Conservation (phyloP, 1,284 basidiomycete genomes). For the Ustilago tritici region DNA sequence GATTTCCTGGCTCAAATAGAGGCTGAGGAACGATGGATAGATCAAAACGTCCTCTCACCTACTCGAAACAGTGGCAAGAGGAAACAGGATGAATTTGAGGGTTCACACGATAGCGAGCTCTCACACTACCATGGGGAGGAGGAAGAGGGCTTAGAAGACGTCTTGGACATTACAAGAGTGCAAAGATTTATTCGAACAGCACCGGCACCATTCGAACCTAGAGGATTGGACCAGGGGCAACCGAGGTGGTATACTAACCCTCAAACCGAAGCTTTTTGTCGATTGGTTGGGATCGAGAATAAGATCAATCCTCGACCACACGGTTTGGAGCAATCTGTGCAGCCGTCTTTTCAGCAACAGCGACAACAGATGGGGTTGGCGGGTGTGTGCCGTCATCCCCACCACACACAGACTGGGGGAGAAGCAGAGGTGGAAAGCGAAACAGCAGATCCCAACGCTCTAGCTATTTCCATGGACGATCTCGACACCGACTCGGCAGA, state of each 20-base stretch:
- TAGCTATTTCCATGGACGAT: slow-evolving; percentile 42
- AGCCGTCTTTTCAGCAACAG: background rate
- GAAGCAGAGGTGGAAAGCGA: background rate
- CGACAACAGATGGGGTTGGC: background rate
- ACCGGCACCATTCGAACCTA: slow-evolving; percentile 71
- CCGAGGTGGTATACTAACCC: slow-evolving; percentile 85
- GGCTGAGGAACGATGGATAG: slow-evolving; percentile 73
- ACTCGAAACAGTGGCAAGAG: slow-evolving; percentile 68
- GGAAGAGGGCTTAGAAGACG: slow-evolving; percentile 1
- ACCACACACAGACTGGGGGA: background rate
- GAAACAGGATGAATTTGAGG: slow-evolving; percentile 66
- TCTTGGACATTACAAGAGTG: slow-evolving; percentile 34
- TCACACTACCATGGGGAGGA: background rate
- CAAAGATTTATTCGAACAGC: slow-evolving; percentile 62
- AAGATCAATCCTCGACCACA: slow-evolving; percentile 37
- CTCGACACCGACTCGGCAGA: slow-evolving; percentile 5
- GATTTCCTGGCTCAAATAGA: slow-evolving; percentile 61
- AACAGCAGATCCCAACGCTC: slow-evolving; percentile 33
- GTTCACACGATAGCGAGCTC: background rate
- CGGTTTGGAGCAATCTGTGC: background rate
- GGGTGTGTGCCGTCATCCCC: background rate
- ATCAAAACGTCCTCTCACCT: slow-evolving; percentile 74
- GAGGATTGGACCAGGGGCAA: slow-evolving; percentile 63
- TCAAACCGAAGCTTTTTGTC: slow-evolving; percentile 88
- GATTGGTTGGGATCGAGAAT: slow-evolving; percentile 83